Percentiles rank a stretch among this genome's conserved stretches.
Evolutionary conservation across 106 monocot species (phyloP).

Genomic region (Allium fistulosum): DNA sequence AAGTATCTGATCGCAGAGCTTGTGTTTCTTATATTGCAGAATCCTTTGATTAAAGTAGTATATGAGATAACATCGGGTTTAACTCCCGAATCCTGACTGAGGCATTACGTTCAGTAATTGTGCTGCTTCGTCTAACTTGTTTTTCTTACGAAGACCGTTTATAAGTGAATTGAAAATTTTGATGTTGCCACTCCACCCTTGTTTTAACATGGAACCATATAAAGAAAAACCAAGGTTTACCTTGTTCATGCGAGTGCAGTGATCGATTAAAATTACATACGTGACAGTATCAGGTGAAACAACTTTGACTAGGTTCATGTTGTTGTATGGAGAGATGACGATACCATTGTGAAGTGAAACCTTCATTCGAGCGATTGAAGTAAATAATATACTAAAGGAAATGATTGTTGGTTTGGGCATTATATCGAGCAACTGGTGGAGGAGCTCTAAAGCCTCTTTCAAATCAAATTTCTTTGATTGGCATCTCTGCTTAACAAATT

Average conservation of each 20-base stretch:
- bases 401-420: neutral
- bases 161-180: slow-evolving; percentile 24
- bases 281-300: slow-evolving; percentile 8
- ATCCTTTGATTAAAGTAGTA: neutral
- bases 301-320: slow-evolving; percentile 1
- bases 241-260: slow-evolving; percentile 7
- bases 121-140: slow-evolving; percentile 12
- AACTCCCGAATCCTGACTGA: neutral
- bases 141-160: slow-evolving; percentile 24
- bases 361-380: neutral
- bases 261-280: slow-evolving; percentile 8
- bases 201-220: slow-evolving; percentile 12
- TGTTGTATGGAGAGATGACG: slow-evolving; percentile 7
- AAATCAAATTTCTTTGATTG: neutral
- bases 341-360: neutral
- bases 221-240: slow-evolving; percentile 12
- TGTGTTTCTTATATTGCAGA: neutral
- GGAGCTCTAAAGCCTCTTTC: neutral
- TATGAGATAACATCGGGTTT: neutral
- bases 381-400: neutral
- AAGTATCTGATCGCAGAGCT: neutral
- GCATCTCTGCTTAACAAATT: neutral
- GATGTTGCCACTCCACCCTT: slow-evolving; percentile 16
- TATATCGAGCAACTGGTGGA: neutral
- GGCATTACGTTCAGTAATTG: slow-evolving; percentile 17